phyloP scores from a whole-genome alignment of 768 basidiomycete species.

The Boletales sp. region DNA sequence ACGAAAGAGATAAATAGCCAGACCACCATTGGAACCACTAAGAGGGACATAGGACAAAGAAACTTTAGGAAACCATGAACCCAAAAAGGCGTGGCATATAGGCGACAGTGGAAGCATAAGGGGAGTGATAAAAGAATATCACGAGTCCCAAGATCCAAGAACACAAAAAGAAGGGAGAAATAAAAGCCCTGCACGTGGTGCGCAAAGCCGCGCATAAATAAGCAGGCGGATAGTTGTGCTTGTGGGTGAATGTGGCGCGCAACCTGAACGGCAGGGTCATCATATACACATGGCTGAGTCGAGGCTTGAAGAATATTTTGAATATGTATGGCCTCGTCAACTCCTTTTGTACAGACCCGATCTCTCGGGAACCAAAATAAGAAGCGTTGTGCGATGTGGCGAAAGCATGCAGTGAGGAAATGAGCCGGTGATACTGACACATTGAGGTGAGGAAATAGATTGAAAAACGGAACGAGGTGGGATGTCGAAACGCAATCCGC shows the following conservation, averaged over 20 bases:
- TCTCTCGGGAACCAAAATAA: slow-evolving; percentile 28
- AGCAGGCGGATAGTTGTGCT: slow-evolving; percentile 26
- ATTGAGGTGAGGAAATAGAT: slow-evolving; percentile 32
- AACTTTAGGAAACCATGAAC: slow-evolving; percentile 22
- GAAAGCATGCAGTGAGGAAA: slow-evolving; percentile 39
- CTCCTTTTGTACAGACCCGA: slow-evolving; percentile 38
- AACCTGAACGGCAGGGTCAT: slow-evolving; percentile 23
- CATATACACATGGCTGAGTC: slow-evolving; percentile 33
- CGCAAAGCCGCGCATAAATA: slow-evolving; percentile 31
- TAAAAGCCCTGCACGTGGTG: slow-evolving; percentile 22
- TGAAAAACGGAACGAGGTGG: slow-evolving; percentile 20
- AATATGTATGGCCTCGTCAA: slow-evolving; percentile 30
- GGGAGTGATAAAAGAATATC: slow-evolving; percentile 20
- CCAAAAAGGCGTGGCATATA: slow-evolving; percentile 19
- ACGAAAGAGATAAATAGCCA: slow-evolving; percentile 18
- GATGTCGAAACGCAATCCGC: slow-evolving; percentile 23
- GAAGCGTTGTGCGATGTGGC: slow-evolving; percentile 36
- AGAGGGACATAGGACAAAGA: slow-evolving; percentile 21
- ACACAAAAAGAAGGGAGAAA: slow-evolving; percentile 31
- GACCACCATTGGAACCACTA: slow-evolving; percentile 21
- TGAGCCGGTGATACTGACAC: slow-evolving; percentile 42
- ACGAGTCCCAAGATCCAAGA: slow-evolving; percentile 41
- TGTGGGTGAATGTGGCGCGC: slow-evolving; percentile 19
- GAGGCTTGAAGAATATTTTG: slow-evolving; percentile 26
- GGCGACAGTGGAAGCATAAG: slow-evolving; percentile 12